These are phyloP conservation scores for Blastocladiella emersonii DNA, from an alignment of 371 early-diverging fungal genomes.

Conservation along the genomic window DNA sequence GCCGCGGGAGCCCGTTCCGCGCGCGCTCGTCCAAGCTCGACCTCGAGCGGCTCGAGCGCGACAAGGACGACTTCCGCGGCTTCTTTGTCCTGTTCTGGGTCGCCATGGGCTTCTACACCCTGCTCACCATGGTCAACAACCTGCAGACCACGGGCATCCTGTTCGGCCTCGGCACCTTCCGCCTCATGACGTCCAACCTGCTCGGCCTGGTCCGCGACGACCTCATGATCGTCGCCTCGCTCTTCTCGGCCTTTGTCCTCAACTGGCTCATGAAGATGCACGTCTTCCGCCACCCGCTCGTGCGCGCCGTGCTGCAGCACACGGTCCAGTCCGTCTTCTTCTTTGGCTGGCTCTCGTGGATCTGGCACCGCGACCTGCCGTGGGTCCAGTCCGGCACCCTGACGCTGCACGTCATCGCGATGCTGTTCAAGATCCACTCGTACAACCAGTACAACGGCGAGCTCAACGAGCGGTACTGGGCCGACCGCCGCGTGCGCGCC, in stretches of 20 bases:
- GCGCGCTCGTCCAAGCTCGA: not conserved
- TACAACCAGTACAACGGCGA: conserved; percentile 8
- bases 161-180: conserved; percentile 27
- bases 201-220: conserved; percentile 38
- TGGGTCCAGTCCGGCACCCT: conserved; percentile 86
- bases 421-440: conserved; percentile 64
- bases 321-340: conserved; percentile 34
- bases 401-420: conserved; percentile 71
- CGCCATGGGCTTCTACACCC: conserved; percentile 57
- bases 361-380: conserved; percentile 50
- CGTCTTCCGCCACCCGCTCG: conserved; percentile 33
- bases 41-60: not conserved
- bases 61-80: conserved; percentile 35
- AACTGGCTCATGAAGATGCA: conserved; percentile 41
- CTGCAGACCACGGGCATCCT: conserved; percentile 51
- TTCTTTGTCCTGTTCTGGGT: conserved; percentile 88
- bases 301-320: conserved; percentile 50
- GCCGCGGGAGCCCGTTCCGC: too few relatives aligned
- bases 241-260: conserved; percentile 39
- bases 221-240: conserved; percentile 45
- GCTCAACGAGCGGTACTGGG: conserved; percentile 50
- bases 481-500: conserved; percentile 2
- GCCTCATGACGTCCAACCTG: conserved; percentile 16
- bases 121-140: conserved; percentile 52
- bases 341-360: conserved; percentile 46